Conservation (phyloP, 164 flowering plant species). For the Stephania yunnanensis region DNA sequence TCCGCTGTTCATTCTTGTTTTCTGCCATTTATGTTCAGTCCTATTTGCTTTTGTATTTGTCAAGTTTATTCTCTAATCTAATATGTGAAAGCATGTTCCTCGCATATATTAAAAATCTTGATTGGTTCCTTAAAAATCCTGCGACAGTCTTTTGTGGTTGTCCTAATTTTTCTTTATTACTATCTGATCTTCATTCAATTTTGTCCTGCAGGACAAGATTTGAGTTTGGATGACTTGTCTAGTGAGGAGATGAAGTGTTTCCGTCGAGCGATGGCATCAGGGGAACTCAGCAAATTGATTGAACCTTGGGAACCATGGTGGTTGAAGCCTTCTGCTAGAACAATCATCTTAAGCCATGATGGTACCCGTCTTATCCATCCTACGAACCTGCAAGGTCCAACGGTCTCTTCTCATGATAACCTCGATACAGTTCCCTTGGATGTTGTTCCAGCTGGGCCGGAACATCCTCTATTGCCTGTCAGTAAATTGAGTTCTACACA, state of each 20-base stretch:
- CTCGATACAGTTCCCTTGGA: conserved; percentile 18
- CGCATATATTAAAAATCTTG: not conserved
- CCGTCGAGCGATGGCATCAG: conserved; percentile 78
- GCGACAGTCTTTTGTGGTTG: not conserved
- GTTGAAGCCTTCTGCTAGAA: conserved; percentile 65
- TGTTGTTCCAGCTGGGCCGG: conserved; percentile 75
- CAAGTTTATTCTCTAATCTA: no score
- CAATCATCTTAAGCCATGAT: conserved; percentile 46
- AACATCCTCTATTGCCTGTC: conserved; percentile 50
- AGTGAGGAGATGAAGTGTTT: conserved; percentile 59
- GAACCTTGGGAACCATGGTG: conserved; percentile 98
- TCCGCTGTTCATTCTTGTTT: no score
- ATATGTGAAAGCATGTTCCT: no score
- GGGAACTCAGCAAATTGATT: conserved; percentile 84
- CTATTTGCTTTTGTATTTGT: no score
- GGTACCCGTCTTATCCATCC: conserved; percentile 68
- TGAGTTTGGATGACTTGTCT: conserved; percentile 60
- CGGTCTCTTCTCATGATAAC: conserved; percentile 19
- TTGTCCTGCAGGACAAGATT: conserved; percentile 40
- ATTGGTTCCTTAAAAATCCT: not conserved
- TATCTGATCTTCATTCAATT: not conserved
- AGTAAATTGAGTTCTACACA: conserved; percentile 42
- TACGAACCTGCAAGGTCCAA: conserved; percentile 21
- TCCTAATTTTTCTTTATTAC: not conserved
- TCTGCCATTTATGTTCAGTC: no score